Evolutionary conservation across 2,329 filamentous ascomycete species (phyloP).

Genomic region (Microthyrium microscopicum): DNA sequence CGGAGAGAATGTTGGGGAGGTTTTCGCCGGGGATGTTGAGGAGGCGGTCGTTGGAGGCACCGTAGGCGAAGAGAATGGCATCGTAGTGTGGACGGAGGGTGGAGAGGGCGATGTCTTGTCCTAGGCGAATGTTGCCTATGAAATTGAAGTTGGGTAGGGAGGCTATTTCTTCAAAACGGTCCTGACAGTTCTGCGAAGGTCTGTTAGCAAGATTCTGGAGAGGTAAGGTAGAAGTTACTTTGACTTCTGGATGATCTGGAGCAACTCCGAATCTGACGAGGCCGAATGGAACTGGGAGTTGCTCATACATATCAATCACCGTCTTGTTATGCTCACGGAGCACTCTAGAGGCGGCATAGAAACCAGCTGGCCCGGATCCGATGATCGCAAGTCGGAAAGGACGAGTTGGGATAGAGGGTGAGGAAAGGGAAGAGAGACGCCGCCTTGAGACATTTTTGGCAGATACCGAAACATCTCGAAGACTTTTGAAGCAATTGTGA

Average conservation of each 20-base stretch:
- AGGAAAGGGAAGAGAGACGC: background rate
- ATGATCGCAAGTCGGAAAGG: constrained; percentile 71
- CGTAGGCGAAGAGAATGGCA: constrained; percentile 82
- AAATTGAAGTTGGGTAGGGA: constrained; percentile 71
- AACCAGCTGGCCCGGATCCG: constrained; percentile 87
- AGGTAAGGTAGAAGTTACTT: constrained; percentile 36
- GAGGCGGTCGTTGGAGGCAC: constrained; percentile 66
- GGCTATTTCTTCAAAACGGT: constrained; percentile 82
- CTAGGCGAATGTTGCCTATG: constrained; percentile 74
- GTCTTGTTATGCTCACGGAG: constrained; percentile 53
- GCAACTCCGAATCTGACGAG: constrained; percentile 88
- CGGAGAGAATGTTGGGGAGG: constrained; percentile 64
- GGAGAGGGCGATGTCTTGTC: constrained; percentile 48
- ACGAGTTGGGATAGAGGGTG: constrained; percentile 10
- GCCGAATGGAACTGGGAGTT: constrained; percentile 80
- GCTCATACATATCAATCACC: constrained; percentile 84
- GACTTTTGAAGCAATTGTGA: too few relatives aligned
- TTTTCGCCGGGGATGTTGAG: constrained; percentile 70
- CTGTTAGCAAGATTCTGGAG: background rate
- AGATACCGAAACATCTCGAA: too few relatives aligned
- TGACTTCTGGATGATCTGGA: constrained; percentile 97
- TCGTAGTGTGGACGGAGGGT: constrained; percentile 71
- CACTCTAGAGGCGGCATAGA: constrained; percentile 80
- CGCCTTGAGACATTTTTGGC: too few relatives aligned
- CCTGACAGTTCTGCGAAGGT: constrained; percentile 66